phyloP scores from a whole-genome alignment of 2,329 filamentous ascomycete genomes.

The Furcasterigmium sp. region DNA sequence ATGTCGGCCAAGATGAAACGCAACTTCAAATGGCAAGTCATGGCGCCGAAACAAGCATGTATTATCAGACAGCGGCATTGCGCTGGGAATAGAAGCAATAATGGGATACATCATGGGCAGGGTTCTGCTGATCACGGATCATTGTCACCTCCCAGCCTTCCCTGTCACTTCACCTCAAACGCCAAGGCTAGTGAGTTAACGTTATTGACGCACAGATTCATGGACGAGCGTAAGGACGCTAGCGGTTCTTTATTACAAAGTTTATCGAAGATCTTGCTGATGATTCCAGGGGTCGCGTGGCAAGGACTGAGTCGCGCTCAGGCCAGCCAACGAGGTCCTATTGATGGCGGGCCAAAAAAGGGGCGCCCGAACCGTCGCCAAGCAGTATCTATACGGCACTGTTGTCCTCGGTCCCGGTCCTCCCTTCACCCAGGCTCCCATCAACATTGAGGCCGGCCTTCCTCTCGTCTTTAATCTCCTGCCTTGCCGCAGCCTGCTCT shows the following conservation, averaged over 20 bases:
- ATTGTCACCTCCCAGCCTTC: background rate
- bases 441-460: constrained; percentile 13
- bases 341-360: background rate
- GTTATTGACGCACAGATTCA: background rate
- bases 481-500: constrained; percentile 15
- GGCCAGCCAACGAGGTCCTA: too few relatives aligned
- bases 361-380: background rate
- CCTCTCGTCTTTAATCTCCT: constrained; percentile 13
- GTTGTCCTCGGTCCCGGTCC: constrained; percentile 4
- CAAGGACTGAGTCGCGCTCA: too few relatives aligned
- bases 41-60: background rate
- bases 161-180: background rate
- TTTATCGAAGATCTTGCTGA: background rate
- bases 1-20: background rate
- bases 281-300: background rate
- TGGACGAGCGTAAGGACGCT: too few relatives aligned
- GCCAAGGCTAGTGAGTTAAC: background rate
- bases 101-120: too few relatives aligned
- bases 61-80: background rate
- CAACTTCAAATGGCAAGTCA: background rate
- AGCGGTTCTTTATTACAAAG: background rate
- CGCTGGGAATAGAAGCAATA: too few relatives aligned
- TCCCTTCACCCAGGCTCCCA: constrained; percentile 7
- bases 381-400: constrained; percentile 1
- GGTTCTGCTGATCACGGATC: too few relatives aligned